These are phyloP conservation scores for Pseudocercospora musae DNA, from an alignment of 2,329 filamentous ascomycete species.

Conservation along the genomic window DNA sequence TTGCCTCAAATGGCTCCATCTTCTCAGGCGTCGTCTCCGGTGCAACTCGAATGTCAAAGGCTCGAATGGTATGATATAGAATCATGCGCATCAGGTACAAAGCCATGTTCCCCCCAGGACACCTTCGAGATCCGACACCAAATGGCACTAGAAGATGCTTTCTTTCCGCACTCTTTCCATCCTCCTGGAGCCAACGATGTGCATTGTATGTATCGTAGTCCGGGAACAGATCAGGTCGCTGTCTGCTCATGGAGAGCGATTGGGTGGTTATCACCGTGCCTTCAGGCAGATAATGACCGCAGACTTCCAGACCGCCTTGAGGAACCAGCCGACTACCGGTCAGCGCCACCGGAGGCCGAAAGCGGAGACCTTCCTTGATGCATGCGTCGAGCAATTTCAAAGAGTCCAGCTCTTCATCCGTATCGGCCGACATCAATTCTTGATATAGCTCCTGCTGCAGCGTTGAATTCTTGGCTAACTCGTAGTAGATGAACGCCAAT, in stretches of 20 bases:
- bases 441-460: not conserved
- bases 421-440: not conserved
- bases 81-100: constrained; percentile 6
- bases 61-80: not conserved
- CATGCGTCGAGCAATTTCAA: not conserved
- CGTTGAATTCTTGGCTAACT: not conserved
- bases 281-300: not conserved
- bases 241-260: not conserved
- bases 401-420: not conserved
- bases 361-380: not conserved
- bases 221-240: not conserved
- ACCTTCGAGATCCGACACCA: not conserved
- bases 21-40: not conserved
- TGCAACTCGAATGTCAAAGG: not conserved
- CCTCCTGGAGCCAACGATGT: not conserved
- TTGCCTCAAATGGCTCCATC: not conserved
- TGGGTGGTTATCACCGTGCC: not conserved
- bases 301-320: not conserved
- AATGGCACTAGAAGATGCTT: not conserved
- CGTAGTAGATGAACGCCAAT: not conserved
- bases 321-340: not conserved
- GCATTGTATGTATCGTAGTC: not conserved
- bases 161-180: not conserved
- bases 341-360: not conserved
- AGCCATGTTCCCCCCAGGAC: constrained; percentile 2